Percentiles rank a stretch among this genome's conserved stretches.
Evolutionary conservation across 1,139 yeast species (phyloP).

Genomic region (Geotrichum restrictum): DNA sequence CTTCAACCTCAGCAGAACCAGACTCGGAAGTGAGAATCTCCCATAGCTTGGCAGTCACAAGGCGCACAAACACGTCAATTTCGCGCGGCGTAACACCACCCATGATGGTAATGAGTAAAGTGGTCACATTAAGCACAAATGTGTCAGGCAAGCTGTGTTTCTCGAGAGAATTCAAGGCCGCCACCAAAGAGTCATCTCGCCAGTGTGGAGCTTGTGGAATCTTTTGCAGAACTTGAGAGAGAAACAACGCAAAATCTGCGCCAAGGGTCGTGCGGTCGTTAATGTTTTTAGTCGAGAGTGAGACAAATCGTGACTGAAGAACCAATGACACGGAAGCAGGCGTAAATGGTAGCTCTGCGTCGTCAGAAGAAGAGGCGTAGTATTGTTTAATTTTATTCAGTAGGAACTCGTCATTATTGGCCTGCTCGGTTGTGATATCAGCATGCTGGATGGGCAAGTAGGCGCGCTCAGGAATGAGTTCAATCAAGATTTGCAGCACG

Average conservation of each 20-base stretch:
- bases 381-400: slow-evolving; percentile 35
- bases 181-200: slow-evolving; percentile 37
- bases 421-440: slow-evolving; percentile 27
- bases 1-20: slow-evolving; percentile 58
- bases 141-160: slow-evolving; percentile 16
- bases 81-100: slow-evolving; percentile 27
- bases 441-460: slow-evolving; percentile 48
- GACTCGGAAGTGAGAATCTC: slow-evolving; percentile 43
- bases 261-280: slow-evolving; percentile 26
- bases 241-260: slow-evolving; percentile 40
- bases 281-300: slow-evolving; percentile 38
- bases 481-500: slow-evolving; percentile 43
- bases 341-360: slow-evolving; percentile 43
- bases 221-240: slow-evolving; percentile 45
- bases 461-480: slow-evolving; percentile 58
- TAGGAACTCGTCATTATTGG: slow-evolving; percentile 28
- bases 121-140: slow-evolving; percentile 48
- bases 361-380: slow-evolving; percentile 35
- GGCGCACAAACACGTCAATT: slow-evolving; percentile 26
- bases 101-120: slow-evolving; percentile 44
- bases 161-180: slow-evolving; percentile 31
- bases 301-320: slow-evolving; percentile 41
- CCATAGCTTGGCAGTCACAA: slow-evolving; percentile 21
- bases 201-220: slow-evolving; percentile 44
- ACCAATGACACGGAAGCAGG: slow-evolving; percentile 47